phyloP scores from a whole-genome alignment of 2,329 filamentous ascomycete genomes.

The Chaetomiaceae sp. region DNA sequence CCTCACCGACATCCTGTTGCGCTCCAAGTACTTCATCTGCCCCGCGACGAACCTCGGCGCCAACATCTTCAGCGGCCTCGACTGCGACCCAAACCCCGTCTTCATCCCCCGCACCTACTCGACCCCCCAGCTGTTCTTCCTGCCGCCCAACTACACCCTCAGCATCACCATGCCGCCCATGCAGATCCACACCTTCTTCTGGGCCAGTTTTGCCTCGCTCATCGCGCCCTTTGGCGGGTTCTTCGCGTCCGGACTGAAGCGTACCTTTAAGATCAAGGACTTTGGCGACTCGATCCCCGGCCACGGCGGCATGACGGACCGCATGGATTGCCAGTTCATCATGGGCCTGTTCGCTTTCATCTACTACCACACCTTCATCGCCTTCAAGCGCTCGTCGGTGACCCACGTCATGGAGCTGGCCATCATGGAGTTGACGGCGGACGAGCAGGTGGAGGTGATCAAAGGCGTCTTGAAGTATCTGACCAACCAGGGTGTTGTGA shows the following conservation, averaged over 20 bases:
- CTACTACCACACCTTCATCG: constrained; percentile 98
- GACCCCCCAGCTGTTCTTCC: constrained; percentile 66
- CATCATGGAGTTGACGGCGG: constrained; percentile 79
- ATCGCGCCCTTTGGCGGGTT: constrained; percentile 98
- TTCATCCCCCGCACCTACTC: constrained; percentile 75
- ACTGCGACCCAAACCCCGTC: constrained; percentile 87
- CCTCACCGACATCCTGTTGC: constrained; percentile 78
- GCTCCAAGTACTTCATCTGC: constrained; percentile 96
- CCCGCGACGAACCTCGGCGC: constrained; percentile 94
- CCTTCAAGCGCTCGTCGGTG: constrained; percentile 76
- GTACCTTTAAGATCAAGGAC: constrained; percentile 99
- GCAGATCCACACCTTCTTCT: constrained; percentile 85
- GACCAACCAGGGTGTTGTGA: constrained; percentile 55
- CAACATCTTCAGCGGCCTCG: constrained; percentile 83
- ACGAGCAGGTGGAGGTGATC: constrained; percentile 84
- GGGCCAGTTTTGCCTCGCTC: constrained; percentile 90
- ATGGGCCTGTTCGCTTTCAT: constrained; percentile 99
- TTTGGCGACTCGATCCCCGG: constrained; percentile 98
- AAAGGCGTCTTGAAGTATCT: constrained; percentile 60
- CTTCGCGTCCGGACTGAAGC: constrained; percentile 95
- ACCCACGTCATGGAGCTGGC: constrained; percentile 86
- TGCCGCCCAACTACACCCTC: constrained; percentile 52
- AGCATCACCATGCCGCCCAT: constrained; percentile 78
- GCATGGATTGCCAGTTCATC: constrained; percentile 99
- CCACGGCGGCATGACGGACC: constrained; percentile 95